phyloP scores from a whole-genome alignment of 2,329 filamentous ascomycete species.

The Dactylellina leptospora region DNA sequence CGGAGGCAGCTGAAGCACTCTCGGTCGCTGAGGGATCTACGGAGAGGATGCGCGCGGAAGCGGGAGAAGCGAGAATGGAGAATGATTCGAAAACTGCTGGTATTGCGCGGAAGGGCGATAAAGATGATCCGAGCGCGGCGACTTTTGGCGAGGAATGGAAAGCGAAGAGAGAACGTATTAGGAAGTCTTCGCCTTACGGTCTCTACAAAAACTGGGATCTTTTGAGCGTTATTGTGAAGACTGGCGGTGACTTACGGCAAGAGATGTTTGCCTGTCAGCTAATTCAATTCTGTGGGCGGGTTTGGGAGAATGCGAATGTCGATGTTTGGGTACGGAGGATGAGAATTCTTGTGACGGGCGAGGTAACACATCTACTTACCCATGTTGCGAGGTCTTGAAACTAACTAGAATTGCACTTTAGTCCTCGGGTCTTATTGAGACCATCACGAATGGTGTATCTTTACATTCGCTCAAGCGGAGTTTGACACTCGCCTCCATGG shows the following conservation, averaged over 20 bases:
- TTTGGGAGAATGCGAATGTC: conserved; percentile 77
- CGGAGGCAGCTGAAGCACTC: conserved; percentile 65
- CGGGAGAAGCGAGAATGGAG: conserved; percentile 84
- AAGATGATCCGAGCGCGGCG: conserved; percentile 84
- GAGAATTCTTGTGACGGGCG: conserved; percentile 85
- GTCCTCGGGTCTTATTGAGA: conserved; percentile 84
- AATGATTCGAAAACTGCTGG: conserved; percentile 88
- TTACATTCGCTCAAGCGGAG: conserved; percentile 84
- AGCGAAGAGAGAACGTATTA: conserved; percentile 82
- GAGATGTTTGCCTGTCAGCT: conserved; percentile 88
- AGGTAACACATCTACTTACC: conserved; percentile 59
- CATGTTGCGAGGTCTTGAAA: conserved; percentile 11
- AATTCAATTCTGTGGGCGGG: conserved; percentile 81
- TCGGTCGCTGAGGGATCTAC: conserved; percentile 61
- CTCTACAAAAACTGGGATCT: conserved; percentile 93
- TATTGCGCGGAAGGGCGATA: conserved; percentile 79
- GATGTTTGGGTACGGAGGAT: conserved; percentile 89
- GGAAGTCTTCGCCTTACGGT: conserved; percentile 82
- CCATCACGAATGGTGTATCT: conserved; percentile 88
- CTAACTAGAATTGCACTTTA: conserved; percentile 45
- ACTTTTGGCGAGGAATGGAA: conserved; percentile 89
- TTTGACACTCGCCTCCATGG: conserved; percentile 77
- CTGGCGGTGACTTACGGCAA: conserved; percentile 80
- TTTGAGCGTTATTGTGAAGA: conserved; percentile 87
- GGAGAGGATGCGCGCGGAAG: conserved; percentile 71